Evolutionary conservation across 331 rosid species (phyloP), one percentile per base, ranked within the genome.

Genomic region (Cucumis variabilis): DNA sequence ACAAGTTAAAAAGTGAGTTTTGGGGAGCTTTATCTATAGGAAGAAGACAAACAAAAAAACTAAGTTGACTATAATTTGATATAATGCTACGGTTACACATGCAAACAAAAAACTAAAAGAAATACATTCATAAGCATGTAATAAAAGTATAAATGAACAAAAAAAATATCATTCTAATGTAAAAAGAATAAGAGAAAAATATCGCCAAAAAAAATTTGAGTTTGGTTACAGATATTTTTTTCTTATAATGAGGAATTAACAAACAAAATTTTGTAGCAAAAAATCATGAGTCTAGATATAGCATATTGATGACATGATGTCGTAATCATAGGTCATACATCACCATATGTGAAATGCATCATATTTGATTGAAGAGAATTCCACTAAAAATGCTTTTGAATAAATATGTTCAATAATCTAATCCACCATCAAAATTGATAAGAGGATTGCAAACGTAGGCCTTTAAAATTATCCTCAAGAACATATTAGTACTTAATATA

Each of bases 271-370:
- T 86, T 86, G 91, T 92, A 90, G 65, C 89, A n/a, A 86, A 55
- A 82, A 63, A 74, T 27, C 63, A 87, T 41, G 82, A 86, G 84
- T 37, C 41, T 37, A 37, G 2, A 74, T 80, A 86, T 67, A 70
- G 83, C 81, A 44, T 37, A 48, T 93, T 92, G 90, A 97, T 90
- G 24, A 93, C 92, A 92, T 93, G 96, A 87, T 88, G 99, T 88
- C 96, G 98, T 89, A 96, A 88, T 98, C 98, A 97, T 82, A 97
- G 98, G 75, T 97, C 98, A 87, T 95, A 95, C 98, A 95, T 97
- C 70, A 95, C 98, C 99, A 96, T 92, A 88, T 97, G 96, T 97
- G 96, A 87, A 97, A 96, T 84, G 96, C 98, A 90, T 97, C 99
- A 46, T 68, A 90, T 88, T 90, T 93, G 71, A 92, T 60, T 21